These are phyloP conservation scores for Capronia coronata DNA, from an alignment of 2,329 filamentous ascomycete genomes.

Conservation along the genomic window DNA sequence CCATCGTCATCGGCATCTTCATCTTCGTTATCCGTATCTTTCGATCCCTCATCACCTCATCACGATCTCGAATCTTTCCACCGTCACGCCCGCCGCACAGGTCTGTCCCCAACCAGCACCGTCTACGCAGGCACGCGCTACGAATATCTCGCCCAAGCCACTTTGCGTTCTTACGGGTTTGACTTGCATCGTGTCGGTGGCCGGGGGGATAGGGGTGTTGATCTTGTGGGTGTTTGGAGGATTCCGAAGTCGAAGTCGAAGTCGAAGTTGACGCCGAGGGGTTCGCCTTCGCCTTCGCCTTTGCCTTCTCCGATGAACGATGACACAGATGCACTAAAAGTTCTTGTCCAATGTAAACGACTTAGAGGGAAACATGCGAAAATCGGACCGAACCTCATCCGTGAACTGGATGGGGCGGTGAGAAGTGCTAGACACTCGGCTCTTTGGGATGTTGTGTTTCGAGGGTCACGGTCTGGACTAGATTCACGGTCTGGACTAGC, in stretches of 20 bases:
- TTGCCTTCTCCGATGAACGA: no score
- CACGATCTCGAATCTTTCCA: slow-evolving; percentile 37
- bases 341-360: slow-evolving; percentile 45
- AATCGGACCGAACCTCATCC: slow-evolving; percentile 40
- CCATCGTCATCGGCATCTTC: neutral
- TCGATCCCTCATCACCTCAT: slow-evolving; percentile 12
- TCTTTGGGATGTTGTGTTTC: neutral
- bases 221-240: slow-evolving; percentile 43
- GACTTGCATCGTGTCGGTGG: slow-evolving; percentile 41
- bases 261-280: slow-evolving; percentile 5
- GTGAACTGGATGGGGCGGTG: slow-evolving; percentile 53
- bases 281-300: no score
- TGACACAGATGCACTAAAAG: slow-evolving; percentile 27
- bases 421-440: slow-evolving; percentile 5
- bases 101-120: slow-evolving; percentile 35
- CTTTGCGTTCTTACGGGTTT: slow-evolving; percentile 38
- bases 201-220: slow-evolving; percentile 42
- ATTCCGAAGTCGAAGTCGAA: slow-evolving; percentile 29
- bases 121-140: slow-evolving; percentile 43
- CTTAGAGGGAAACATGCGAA: slow-evolving; percentile 33
- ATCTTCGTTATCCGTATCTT: neutral
- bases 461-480: no score
- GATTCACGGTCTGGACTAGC: neutral
- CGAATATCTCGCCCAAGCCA: slow-evolving; percentile 41
- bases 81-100: slow-evolving; percentile 35